phyloP scores from a whole-genome alignment of 179 eudicot species.

The Pouteria campechiana region DNA sequence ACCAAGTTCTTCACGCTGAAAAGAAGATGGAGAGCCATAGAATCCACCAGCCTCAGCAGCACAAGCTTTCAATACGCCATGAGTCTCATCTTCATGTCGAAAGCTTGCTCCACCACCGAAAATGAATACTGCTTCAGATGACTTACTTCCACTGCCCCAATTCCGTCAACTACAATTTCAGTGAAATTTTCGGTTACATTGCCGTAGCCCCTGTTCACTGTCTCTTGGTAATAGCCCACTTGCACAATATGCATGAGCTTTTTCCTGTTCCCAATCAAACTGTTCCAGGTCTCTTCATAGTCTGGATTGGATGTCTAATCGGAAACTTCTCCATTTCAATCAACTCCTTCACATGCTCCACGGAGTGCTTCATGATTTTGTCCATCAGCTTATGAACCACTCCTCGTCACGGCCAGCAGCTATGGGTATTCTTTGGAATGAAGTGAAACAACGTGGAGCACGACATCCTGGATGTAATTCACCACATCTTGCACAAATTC shows the following conservation, averaged over 20 bases:
- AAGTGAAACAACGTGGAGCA: not conserved
- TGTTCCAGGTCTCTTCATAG: constrained; percentile 8
- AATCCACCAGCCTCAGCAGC: constrained; percentile 16
- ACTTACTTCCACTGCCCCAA: no score
- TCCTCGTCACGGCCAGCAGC: not conserved
- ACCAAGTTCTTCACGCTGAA: no score
- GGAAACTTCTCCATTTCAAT: constrained; percentile 23
- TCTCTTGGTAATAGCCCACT: not conserved
- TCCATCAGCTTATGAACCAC: not conserved
- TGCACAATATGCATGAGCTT: constrained; percentile 10
- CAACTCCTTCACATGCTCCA: constrained; percentile 13
- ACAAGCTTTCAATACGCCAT: constrained; percentile 21
- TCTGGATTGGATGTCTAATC: constrained; percentile 20
- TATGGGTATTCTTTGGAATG: constrained; percentile 6
- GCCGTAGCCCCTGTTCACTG: no score
- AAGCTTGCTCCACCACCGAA: constrained; percentile 10
- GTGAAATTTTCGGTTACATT: no score
- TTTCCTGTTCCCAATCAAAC: no score
- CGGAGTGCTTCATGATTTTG: not conserved
- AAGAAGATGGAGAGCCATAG: constrained; percentile 9
- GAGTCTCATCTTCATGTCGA: constrained; percentile 20
- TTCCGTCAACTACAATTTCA: no score
- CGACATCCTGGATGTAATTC: not conserved
- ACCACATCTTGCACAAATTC: constrained; percentile 2
- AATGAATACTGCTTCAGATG: no score